These are phyloP conservation scores for Colletotrichum aenigma DNA, from an alignment of 2,329 filamentous ascomycete genomes.

Conservation along the genomic window DNA sequence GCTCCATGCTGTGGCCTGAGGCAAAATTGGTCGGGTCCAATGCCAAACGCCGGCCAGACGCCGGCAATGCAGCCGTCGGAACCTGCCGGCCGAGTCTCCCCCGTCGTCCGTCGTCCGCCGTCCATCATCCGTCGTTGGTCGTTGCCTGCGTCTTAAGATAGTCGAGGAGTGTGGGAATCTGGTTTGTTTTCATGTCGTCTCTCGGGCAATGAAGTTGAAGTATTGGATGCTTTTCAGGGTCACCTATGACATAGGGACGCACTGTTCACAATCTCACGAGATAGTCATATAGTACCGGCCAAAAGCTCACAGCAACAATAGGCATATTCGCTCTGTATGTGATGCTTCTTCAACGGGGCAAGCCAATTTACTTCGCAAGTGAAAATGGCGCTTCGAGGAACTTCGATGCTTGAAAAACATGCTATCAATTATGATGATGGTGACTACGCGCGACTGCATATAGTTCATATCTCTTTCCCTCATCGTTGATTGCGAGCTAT, in stretches of 20 bases:
- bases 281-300: not conserved
- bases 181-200: not conserved
- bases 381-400: not conserved
- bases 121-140: not conserved
- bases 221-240: not conserved
- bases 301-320: not conserved
- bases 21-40: not conserved
- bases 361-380: not conserved
- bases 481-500: not conserved
- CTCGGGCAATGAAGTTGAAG: not conserved
- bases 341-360: not conserved
- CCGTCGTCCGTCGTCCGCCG: not conserved
- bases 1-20: not conserved
- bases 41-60: not conserved
- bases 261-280: not conserved
- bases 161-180: not conserved
- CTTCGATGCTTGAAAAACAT: not conserved
- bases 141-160: not conserved
- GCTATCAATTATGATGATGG: not conserved
- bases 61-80: not conserved
- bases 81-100: not conserved
- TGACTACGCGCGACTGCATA: not conserved
- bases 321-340: not conserved
- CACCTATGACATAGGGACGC: not conserved
- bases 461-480: not conserved